These are phyloP conservation scores for Mrakia gelida DNA, from an alignment of 768 basidiomycete species.

Conservation along the genomic window DNA sequence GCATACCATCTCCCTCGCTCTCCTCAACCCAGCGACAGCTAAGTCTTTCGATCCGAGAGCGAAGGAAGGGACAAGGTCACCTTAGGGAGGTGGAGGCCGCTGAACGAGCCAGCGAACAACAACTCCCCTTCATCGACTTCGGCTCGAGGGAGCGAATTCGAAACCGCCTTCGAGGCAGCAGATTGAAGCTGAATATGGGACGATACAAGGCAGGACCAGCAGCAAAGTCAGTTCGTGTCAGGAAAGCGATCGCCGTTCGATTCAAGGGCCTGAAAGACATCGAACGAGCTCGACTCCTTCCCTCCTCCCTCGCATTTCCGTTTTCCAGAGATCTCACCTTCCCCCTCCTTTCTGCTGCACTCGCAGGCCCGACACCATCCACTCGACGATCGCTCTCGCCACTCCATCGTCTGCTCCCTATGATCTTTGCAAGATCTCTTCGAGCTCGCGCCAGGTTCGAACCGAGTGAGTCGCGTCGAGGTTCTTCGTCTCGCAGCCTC, in stretches of 20 bases:
- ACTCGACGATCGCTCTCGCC: not conserved
- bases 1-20: not conserved
- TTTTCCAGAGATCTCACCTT: not conserved
- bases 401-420: not conserved
- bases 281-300: not conserved
- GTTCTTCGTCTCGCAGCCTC: too few species aligned
- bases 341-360: too few species aligned
- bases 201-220: not conserved
- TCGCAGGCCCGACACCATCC: not conserved
- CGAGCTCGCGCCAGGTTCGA: not conserved
- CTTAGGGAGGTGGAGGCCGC: slow-evolving; percentile 15
- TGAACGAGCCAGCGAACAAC: not conserved
- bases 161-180: not conserved
- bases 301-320: not conserved
- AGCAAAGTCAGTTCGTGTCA: too few species aligned
- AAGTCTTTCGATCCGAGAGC: not conserved
- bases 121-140: too few species aligned
- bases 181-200: slow-evolving; percentile 9
- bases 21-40: not conserved
- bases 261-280: not conserved
- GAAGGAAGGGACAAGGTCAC: not conserved
- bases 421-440: not conserved
- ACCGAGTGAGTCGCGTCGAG: not conserved
- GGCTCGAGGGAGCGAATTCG: not conserved
- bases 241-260: too few species aligned